Evolutionary conservation across 441 rosid species (phyloP).

Genomic region (Bruguiera hainesii): DNA sequence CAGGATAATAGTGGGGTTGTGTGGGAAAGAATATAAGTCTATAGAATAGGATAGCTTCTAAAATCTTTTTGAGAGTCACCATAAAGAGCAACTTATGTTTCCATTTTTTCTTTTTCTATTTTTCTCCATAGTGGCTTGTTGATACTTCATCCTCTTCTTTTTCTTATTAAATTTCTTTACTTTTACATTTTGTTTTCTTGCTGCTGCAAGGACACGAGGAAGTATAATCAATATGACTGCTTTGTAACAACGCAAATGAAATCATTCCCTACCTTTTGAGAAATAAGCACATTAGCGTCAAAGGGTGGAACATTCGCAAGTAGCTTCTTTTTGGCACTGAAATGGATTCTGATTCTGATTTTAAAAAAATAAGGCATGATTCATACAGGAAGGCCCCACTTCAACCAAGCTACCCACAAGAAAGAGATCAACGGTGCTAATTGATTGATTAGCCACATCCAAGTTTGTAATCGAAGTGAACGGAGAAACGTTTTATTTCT

Average conservation of each 20-base stretch:
- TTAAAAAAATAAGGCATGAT: conserved; percentile 32
- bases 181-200: conserved; percentile 21
- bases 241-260: conserved; percentile 44
- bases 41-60: conserved; percentile 21
- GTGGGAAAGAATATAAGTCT: conserved; percentile 23
- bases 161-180: neutral
- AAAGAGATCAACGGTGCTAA: conserved; percentile 21
- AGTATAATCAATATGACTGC: conserved; percentile 35
- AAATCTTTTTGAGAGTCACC: conserved; percentile 25
- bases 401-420: conserved; percentile 25
- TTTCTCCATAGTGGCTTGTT: conserved; percentile 30
- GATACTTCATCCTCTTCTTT: conserved; percentile 16
- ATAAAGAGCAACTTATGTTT: conserved; percentile 17
- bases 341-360: conserved; percentile 35
- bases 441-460: conserved; percentile 34
- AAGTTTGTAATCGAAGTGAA: conserved; percentile 26
- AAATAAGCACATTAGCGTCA: conserved; percentile 21
- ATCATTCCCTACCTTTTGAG: conserved; percentile 43
- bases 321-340: conserved; percentile 38
- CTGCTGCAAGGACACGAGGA: conserved; percentile 27
- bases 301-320: conserved; percentile 26
- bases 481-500: conserved; percentile 23
- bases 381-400: conserved; percentile 26
- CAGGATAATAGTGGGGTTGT: conserved; percentile 17
- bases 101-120: conserved; percentile 1